Conservation (phyloP, 345 rosid species). For the Lepidium aucheri region DNA sequence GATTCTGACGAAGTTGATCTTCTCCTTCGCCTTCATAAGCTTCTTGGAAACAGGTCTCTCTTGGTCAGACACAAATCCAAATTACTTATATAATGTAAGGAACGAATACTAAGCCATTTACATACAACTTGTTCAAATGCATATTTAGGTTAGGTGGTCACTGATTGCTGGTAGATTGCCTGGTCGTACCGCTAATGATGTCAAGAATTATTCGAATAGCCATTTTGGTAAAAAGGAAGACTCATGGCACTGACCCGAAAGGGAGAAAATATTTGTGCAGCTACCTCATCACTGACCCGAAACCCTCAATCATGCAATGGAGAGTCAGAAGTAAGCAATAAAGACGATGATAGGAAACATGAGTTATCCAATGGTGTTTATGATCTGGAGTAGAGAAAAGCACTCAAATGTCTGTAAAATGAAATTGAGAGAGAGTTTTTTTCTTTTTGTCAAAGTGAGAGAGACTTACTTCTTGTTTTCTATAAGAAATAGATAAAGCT, state of each 20-base stretch:
- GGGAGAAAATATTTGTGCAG: neutral
- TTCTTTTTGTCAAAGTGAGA: no score
- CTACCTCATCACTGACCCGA: no score
- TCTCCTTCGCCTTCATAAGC: slow-evolving; percentile 48
- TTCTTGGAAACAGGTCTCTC: slow-evolving; percentile 44
- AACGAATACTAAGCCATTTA: neutral
- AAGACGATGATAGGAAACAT: no score
- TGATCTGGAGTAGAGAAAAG: neutral
- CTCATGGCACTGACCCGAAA: neutral
- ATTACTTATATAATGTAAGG: neutral
- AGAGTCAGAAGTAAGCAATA: neutral
- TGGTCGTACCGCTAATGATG: slow-evolving; percentile 36
- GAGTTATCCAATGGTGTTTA: no score
- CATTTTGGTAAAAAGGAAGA: slow-evolving; percentile 26
- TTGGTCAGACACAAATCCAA: neutral
- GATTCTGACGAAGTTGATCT: slow-evolving; percentile 51
- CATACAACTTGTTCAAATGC: neutral
- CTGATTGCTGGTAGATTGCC: slow-evolving; percentile 39
- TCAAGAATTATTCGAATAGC: slow-evolving; percentile 39
- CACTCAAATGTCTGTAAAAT: neutral
- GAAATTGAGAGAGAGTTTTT: neutral
- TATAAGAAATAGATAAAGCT: no score
- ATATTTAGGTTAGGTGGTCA: slow-evolving; percentile 6
- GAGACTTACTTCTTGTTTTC: no score
- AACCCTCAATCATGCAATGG: neutral